Conservation (phyloP, 1,284 basidiomycete species). For the Sporisorium graminicola region DNA sequence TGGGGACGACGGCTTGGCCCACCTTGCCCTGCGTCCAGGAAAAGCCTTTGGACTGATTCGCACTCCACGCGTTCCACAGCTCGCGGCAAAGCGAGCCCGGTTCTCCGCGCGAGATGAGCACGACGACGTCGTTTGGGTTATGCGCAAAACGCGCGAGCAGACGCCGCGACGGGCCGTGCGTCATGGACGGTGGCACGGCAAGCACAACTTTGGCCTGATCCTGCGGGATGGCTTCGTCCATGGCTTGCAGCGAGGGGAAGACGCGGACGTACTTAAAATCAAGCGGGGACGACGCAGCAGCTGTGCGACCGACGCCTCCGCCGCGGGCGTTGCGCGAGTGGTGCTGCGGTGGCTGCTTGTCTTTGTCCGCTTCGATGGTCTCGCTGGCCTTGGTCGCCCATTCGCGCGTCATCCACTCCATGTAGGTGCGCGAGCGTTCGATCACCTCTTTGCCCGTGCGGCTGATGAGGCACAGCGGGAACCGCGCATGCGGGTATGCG, state of each 20-base stretch:
- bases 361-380: slow-evolving; percentile 45
- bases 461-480: slow-evolving; percentile 85
- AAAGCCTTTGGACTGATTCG: slow-evolving; percentile 80
- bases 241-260: slow-evolving; percentile 83
- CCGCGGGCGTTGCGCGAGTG: not conserved
- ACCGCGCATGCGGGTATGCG: slow-evolving; percentile 75
- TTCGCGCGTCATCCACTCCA: slow-evolving; percentile 97
- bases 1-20: slow-evolving; percentile 76
- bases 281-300: slow-evolving; percentile 49
- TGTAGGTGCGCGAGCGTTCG: slow-evolving; percentile 93
- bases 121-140: slow-evolving; percentile 72
- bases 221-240: slow-evolving; percentile 84
- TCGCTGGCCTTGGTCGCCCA: slow-evolving; percentile 73
- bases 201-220: slow-evolving; percentile 85
- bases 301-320: slow-evolving; percentile 7
- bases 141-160: slow-evolving; percentile 88
- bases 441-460: slow-evolving; percentile 93
- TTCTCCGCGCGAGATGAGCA: slow-evolving; percentile 73
- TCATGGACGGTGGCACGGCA: slow-evolving; percentile 89
- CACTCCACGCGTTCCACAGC: slow-evolving; percentile 89
- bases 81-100: slow-evolving; percentile 82
- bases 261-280: slow-evolving; percentile 79
- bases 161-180: slow-evolving; percentile 88
- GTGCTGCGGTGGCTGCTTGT: not conserved
- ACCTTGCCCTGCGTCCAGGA: slow-evolving; percentile 87